Conservation (phyloP, 2,329 filamentous ascomycete species). For the Graphilbum fragrans region DNA sequence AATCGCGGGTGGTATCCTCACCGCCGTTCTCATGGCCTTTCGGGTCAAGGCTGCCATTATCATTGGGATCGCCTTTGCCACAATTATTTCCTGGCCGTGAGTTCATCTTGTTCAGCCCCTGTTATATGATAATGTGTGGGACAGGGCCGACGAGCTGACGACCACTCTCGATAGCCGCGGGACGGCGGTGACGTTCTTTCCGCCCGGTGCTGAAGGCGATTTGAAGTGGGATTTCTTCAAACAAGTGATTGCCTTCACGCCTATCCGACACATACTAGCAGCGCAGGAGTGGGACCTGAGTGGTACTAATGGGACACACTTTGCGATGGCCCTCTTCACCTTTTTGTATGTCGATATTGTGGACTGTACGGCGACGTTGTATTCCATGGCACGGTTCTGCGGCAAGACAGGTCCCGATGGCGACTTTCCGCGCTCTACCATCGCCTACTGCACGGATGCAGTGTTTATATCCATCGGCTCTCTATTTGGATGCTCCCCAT, state of each 20-base stretch:
- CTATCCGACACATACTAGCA: constrained; percentile 49
- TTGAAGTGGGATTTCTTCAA: constrained; percentile 60
- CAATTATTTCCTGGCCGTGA: constrained; percentile 63
- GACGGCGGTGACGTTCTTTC: constrained; percentile 63
- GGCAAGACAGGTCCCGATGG: constrained; percentile 43
- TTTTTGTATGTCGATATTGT: constrained; percentile 74
- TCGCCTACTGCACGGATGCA: constrained; percentile 66
- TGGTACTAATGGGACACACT: constrained; percentile 43
- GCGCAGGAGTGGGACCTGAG: constrained; percentile 55
- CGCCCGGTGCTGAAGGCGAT: constrained; percentile 51
- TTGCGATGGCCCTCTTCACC: constrained; percentile 60
- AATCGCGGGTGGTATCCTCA: constrained; percentile 67
- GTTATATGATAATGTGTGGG: neutral
- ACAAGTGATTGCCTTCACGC: constrained; percentile 58
- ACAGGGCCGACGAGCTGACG: neutral
- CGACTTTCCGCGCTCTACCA: constrained; percentile 77
- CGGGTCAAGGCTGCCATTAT: constrained; percentile 65
- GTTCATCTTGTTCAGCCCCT: constrained; percentile 16
- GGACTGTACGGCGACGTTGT: constrained; percentile 64
- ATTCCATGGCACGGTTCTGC: constrained; percentile 71
- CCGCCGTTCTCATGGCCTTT: constrained; percentile 69
- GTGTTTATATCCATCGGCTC: constrained; percentile 59
- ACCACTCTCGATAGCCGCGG: constrained; percentile 17
- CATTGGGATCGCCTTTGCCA: constrained; percentile 59
- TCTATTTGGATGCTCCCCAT: constrained; percentile 56